Evolutionary conservation across 495 filamentous ascomycete genomes (phyloP).

Genomic region (Schizothecium vesticola): DNA sequence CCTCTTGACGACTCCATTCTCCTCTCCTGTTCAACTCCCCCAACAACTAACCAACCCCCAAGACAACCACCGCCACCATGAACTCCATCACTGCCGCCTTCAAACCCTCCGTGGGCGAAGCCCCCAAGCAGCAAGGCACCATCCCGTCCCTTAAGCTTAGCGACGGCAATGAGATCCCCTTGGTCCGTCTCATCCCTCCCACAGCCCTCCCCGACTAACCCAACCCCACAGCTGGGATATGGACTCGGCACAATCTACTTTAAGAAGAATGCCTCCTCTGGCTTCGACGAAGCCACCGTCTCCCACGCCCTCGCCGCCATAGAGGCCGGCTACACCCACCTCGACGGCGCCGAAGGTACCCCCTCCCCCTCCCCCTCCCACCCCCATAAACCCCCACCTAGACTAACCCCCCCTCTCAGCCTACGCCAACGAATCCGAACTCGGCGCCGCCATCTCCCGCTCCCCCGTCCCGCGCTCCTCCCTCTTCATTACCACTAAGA

Average conservation of each 20-base stretch:
- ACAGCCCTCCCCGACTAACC: background rate
- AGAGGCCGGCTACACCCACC: conserved; percentile 63
- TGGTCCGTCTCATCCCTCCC: conserved; percentile 45
- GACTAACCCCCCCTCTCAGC: conserved; percentile 36
- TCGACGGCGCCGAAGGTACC: conserved; percentile 70
- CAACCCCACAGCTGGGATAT: conserved; percentile 61
- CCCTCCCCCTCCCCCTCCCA: background rate
- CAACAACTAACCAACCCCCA: background rate
- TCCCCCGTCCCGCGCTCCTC: conserved; percentile 59
- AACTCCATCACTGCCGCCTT: conserved; percentile 29
- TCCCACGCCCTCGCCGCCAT: conserved; percentile 63
- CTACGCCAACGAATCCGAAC: conserved; percentile 73
- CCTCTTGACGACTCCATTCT: too few species aligned
- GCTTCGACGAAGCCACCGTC: conserved; percentile 49
- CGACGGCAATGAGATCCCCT: conserved; percentile 68
- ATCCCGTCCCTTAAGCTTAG: conserved; percentile 55
- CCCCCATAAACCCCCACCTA: background rate
- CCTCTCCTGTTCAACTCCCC: background rate
- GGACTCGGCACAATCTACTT: conserved; percentile 52
- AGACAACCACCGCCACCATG: conserved; percentile 18
- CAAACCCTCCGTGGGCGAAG: conserved; percentile 22
- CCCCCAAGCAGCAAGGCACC: conserved; percentile 31
- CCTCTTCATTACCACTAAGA: conserved; percentile 75
- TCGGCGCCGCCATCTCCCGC: conserved; percentile 69
- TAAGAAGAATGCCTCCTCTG: conserved; percentile 30